Evolutionary conservation across 306 rosid species (phyloP).

Genomic region (Betula pendula): DNA sequence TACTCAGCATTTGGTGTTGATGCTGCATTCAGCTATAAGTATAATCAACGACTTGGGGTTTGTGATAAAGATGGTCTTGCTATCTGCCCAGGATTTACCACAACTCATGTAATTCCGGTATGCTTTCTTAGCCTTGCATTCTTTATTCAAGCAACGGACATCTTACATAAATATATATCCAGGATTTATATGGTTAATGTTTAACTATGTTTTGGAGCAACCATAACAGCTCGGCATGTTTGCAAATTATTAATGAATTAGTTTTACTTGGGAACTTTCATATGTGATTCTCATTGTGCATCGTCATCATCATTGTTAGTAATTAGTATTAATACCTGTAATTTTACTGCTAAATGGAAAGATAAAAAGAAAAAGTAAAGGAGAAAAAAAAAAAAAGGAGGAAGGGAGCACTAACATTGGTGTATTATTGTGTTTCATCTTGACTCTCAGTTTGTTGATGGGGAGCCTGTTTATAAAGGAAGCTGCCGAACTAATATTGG

Average conservation of each 20-base stretch:
- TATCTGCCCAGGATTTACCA: slow-evolving; percentile 85
- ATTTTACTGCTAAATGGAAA: not conserved
- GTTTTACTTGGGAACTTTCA: not conserved
- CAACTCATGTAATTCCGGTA: slow-evolving; percentile 97
- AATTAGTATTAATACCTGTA: not conserved
- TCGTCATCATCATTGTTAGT: not conserved
- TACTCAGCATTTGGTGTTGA: slow-evolving; percentile 92
- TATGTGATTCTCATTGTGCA: too few species aligned
- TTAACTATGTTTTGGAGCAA: not conserved
- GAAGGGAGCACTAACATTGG: not conserved
- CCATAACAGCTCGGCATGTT: not conserved
- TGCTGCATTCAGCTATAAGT: slow-evolving; percentile 90
- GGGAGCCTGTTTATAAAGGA: slow-evolving; percentile 88
- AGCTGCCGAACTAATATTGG: slow-evolving; percentile 90
- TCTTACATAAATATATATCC: not conserved
- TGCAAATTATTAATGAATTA: not conserved
- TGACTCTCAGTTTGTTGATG: slow-evolving; percentile 69
- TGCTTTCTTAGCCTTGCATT: slow-evolving; percentile 34
- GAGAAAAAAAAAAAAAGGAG: too few species aligned
- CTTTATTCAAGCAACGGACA: slow-evolving; percentile 1
- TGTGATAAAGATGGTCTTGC: slow-evolving; percentile 91
- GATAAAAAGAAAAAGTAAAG: too few species aligned
- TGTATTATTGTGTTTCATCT: slow-evolving; percentile 6
- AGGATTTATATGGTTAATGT: not conserved
- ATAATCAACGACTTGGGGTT: slow-evolving; percentile 76